phyloP scores from a whole-genome alignment of 208 protist species.

The Trypanosomatidae sp. region DNA sequence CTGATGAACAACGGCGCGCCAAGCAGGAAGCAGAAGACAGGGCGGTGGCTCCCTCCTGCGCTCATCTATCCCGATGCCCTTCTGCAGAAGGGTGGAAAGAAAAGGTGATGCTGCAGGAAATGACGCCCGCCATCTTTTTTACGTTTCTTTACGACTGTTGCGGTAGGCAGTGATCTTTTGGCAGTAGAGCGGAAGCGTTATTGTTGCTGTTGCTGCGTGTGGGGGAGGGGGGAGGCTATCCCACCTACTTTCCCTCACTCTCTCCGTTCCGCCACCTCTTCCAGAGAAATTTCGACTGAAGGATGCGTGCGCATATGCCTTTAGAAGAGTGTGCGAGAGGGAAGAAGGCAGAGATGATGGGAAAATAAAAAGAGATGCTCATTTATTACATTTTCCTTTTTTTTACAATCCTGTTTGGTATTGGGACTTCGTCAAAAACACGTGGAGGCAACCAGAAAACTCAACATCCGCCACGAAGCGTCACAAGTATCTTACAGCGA shows the following conservation, averaged over 20 bases:
- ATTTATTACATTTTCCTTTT: not conserved
- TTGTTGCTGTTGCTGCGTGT: not conserved
- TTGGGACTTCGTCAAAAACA: not conserved
- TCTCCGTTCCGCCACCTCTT: not conserved
- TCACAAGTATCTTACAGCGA: not conserved
- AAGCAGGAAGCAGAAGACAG: not conserved
- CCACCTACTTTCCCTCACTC: not conserved
- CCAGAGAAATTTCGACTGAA: not conserved
- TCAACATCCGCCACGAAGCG: not conserved
- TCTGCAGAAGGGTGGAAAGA: not conserved
- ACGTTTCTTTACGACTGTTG: not conserved
- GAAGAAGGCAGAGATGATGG: not conserved
- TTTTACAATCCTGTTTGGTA: too few relatives aligned
- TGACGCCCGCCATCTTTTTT: not conserved
- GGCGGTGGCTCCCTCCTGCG: not conserved
- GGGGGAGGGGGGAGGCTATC: too few relatives aligned
- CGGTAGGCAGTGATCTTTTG: not conserved
- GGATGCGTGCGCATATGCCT: not conserved
- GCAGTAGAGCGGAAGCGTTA: not conserved
- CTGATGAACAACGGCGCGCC: not conserved
- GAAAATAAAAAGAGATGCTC: not conserved
- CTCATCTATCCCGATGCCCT: not conserved
- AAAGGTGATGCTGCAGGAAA: not conserved
- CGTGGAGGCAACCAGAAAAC: not conserved
- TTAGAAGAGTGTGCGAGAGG: not conserved